These are phyloP conservation scores for Actinomucor elegans DNA, from an alignment of 371 early-diverging fungal species.

Conservation along the genomic window DNA sequence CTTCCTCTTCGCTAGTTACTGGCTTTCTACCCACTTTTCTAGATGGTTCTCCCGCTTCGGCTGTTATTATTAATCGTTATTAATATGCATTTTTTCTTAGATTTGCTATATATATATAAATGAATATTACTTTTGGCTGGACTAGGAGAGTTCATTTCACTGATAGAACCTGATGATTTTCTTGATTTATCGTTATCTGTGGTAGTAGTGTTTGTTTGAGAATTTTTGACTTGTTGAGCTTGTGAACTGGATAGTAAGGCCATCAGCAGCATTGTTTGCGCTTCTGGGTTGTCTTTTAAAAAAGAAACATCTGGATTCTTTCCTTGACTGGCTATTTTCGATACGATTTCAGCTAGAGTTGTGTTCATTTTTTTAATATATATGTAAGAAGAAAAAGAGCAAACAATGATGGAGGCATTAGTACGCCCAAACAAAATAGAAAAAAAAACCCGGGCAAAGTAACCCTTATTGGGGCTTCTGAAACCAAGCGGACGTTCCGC, in stretches of 20 bases:
- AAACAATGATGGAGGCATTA: background rate
- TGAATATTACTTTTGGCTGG: slow-evolving; percentile 2
- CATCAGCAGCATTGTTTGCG: slow-evolving; percentile 20
- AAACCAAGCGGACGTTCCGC: no score
- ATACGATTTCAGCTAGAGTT: slow-evolving; percentile 15
- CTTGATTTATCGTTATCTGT: background rate
- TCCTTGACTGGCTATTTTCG: slow-evolving; percentile 19
- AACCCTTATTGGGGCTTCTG: no score
- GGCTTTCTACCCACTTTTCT: slow-evolving; percentile 28
- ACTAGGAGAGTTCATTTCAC: background rate
- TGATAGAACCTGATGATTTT: slow-evolving; percentile 11
- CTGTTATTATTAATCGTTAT: no score
- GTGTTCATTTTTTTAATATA: background rate
- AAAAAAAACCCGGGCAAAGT: no score
- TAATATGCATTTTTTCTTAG: background rate
- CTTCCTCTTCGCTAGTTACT: slow-evolving; percentile 24
- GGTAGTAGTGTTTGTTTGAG: background rate
- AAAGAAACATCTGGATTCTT: slow-evolving; percentile 21
- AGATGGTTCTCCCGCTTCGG: background rate
- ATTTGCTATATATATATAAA: background rate
- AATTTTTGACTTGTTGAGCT: no score
- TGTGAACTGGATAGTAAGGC: slow-evolving; percentile 20
- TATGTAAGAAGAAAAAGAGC: no score
- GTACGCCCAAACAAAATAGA: no score
- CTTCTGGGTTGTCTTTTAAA: slow-evolving; percentile 27